These are phyloP conservation scores for Geranium incanum DNA, from an alignment of 441 rosid genomes.

Conservation along the genomic window DNA sequence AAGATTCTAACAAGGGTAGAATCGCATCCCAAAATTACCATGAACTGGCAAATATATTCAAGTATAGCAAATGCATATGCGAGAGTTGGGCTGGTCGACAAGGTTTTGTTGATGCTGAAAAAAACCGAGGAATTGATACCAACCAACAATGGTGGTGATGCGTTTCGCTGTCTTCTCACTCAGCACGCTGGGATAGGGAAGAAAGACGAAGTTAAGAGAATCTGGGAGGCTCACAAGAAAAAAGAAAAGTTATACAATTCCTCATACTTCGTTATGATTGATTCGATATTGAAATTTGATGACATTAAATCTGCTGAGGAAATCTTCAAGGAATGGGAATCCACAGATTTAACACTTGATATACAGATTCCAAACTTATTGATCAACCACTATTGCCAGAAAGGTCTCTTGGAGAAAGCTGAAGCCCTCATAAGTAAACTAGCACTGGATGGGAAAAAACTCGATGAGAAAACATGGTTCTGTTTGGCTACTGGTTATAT, in stretches of 20 bases:
- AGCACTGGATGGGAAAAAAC: neutral
- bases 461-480: too few relatives aligned
- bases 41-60: neutral
- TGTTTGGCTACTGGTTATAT: too few relatives aligned
- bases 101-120: neutral
- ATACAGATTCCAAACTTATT: neutral
- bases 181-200: neutral
- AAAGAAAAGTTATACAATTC: neutral
- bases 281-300: neutral
- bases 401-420: neutral
- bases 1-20: neutral
- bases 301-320: neutral
- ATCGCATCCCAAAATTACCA: neutral
- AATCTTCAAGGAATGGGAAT: neutral
- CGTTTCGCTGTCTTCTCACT: neutral
- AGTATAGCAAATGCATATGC: neutral
- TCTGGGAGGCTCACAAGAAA: neutral
- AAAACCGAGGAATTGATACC: neutral
- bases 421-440: neutral
- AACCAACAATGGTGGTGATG: neutral
- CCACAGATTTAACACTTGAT: neutral
- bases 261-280: neutral
- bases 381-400: neutral
- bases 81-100: neutral
- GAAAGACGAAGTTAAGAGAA: neutral